Evolutionary conservation across 192 early-diverging fungal species (phyloP).

Genomic region (Physocladia obscura): DNA sequence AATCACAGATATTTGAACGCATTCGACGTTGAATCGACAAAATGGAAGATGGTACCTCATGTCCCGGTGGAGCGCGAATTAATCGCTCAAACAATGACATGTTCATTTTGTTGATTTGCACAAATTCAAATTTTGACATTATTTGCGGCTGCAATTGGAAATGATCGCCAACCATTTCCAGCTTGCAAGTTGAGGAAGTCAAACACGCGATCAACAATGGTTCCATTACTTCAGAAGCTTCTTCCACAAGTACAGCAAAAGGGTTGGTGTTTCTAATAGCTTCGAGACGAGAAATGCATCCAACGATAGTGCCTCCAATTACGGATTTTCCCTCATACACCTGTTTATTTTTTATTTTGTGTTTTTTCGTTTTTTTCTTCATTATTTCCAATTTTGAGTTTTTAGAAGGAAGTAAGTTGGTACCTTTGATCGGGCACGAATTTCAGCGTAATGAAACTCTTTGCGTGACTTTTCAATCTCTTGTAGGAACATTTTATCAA

Average conservation of each 20-base stretch:
- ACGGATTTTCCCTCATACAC: constrained; percentile 43
- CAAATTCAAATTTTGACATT: constrained; percentile 44
- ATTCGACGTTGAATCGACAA: constrained; percentile 36
- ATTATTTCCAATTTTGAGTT: too few relatives aligned
- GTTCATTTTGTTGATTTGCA: constrained; percentile 40
- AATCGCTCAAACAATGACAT: constrained; percentile 40
- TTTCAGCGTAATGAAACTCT: constrained; percentile 31
- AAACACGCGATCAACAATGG: constrained; percentile 39
- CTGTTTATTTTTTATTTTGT: too few relatives aligned
- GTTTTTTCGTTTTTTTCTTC: too few relatives aligned
- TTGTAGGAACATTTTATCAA: constrained; percentile 1
- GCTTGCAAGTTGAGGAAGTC: constrained; percentile 22
- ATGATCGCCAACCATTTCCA: constrained; percentile 44
- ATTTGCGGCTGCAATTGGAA: constrained; percentile 34
- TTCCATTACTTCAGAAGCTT: constrained; percentile 42
- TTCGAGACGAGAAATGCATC: constrained; percentile 39
- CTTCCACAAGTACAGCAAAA: constrained; percentile 42
- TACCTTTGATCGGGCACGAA: constrained; percentile 34
- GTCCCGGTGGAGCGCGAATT: constrained; percentile 23
- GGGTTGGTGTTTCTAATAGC: constrained; percentile 39
- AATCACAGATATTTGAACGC: constrained; percentile 34
- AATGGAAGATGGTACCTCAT: constrained; percentile 29
- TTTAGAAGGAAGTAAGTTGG: too few relatives aligned
- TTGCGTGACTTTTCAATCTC: constrained; percentile 12
- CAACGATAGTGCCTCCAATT: constrained; percentile 46